phyloP scores from a whole-genome alignment of 352 stramenopile species.

The Blastocystis sp. region DNA sequence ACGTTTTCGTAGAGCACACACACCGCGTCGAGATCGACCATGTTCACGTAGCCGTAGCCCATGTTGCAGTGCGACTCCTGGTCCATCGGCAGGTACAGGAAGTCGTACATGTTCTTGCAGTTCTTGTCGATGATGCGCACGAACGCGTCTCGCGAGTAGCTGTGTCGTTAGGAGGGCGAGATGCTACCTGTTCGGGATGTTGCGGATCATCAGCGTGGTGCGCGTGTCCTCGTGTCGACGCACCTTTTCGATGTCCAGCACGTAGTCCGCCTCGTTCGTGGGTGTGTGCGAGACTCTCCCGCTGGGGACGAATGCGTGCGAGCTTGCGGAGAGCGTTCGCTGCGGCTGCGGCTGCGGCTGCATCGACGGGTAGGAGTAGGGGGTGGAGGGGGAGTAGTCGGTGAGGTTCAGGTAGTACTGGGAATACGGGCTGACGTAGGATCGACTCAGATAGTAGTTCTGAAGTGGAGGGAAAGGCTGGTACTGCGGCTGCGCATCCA shows the following conservation, averaged over 20 bases:
- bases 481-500: too few relatives aligned
- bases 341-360: neutral
- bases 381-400: neutral
- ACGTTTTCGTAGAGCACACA: slow-evolving; percentile 39
- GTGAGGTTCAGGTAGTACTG: neutral
- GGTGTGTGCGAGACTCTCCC: neutral
- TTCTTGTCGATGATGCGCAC: slow-evolving; percentile 89
- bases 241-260: slow-evolving; percentile 39
- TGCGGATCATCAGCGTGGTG: slow-evolving; percentile 99
- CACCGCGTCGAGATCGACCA: slow-evolving; percentile 76
- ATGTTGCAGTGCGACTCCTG: slow-evolving; percentile 99
- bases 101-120: slow-evolving; percentile 85
- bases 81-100: slow-evolving; percentile 99
- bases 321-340: neutral
- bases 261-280: neutral
- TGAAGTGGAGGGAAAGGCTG: too few relatives aligned
- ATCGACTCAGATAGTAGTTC: too few relatives aligned
- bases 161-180: neutral
- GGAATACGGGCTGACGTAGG: too few relatives aligned
- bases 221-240: slow-evolving; percentile 74
- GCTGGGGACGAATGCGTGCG: neutral
- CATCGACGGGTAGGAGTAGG: neutral
- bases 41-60: slow-evolving; percentile 99
- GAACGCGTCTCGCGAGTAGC: slow-evolving; percentile 89
- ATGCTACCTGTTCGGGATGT: slow-evolving; percentile 98